A percentile compares a stretch with the other conserved stretches of the same genome.
phyloP scores from a whole-genome alignment of 73 alveolate species.

The Stentor roeselii region DNA sequence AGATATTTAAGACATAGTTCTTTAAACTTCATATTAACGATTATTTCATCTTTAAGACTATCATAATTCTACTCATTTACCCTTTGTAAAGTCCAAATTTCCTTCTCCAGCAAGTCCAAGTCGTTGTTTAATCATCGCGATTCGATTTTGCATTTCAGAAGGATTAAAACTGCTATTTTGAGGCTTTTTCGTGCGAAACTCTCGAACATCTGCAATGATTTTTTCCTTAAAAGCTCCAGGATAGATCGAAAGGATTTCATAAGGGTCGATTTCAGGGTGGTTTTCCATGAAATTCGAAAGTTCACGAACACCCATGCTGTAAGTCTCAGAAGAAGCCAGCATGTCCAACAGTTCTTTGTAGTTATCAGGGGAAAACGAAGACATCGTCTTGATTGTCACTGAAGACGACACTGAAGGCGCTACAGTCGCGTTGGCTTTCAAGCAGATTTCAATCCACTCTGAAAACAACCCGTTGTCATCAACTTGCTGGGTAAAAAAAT shows the following conservation, averaged over 20 bases:
- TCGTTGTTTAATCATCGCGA: conserved; percentile 31
- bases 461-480: conserved; percentile 41
- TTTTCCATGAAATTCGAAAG: conserved; percentile 6
- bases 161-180: neutral
- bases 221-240: neutral
- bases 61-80: too few species aligned
- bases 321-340: neutral
- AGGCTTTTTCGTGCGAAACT: neutral
- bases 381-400: neutral
- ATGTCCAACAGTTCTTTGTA: neutral
- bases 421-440: neutral
- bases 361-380: too few species aligned
- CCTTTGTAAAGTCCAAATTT: too few species aligned
- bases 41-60: too few species aligned
- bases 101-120: conserved; percentile 17
- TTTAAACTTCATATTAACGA: too few species aligned
- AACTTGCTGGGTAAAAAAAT: conserved; percentile 36
- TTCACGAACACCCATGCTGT: neutral
- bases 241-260: neutral
- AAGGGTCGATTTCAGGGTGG: neutral
- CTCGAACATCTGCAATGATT: neutral
- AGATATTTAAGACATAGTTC: too few species aligned
- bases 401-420: neutral
- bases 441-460: conserved; percentile 50
- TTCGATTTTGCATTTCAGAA: conserved; percentile 31